Percentiles rank a stretch among this genome's conserved stretches.
Evolutionary conservation across 305 asterid species (phyloP).

Genomic region (Rubia tinctorum): DNA sequence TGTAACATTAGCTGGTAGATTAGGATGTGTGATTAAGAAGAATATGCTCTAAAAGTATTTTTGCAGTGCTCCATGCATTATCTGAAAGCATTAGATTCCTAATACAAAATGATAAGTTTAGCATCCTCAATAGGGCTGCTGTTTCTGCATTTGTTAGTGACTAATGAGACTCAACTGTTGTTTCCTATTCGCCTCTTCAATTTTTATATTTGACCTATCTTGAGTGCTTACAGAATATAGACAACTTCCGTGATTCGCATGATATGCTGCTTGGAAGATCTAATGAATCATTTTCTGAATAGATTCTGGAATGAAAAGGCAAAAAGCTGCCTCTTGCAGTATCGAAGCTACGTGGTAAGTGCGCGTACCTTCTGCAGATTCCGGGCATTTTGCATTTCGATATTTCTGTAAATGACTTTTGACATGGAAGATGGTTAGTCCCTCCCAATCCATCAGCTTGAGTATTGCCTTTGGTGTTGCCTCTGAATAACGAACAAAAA

Average conservation of each 20-base stretch:
- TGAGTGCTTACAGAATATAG: neutral
- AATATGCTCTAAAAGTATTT: neutral
- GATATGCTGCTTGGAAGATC: neutral
- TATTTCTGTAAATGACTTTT: conserved; percentile 98
- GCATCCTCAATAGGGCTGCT: neutral
- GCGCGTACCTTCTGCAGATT: conserved; percentile 56
- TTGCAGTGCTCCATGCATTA: neutral
- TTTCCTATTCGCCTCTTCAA: neutral
- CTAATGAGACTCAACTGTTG: neutral
- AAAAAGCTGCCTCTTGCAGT: conserved; percentile 3
- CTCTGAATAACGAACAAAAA: conserved; percentile 33
- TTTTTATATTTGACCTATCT: neutral
- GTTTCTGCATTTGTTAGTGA: neutral
- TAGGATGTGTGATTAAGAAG: neutral
- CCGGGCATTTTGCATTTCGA: conserved; percentile 63
- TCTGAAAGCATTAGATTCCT: conserved; percentile 7
- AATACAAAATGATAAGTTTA: neutral
- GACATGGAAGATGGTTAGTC: conserved; percentile 80
- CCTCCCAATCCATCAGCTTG: conserved; percentile 68
- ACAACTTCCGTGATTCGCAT: neutral
- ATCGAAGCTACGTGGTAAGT: neutral
- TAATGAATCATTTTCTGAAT: neutral
- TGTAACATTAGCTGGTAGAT: neutral
- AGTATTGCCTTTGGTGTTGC: conserved; percentile 93
- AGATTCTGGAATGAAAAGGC: neutral